Evolutionary conservation across 345 rosid genomes (phyloP).

Genomic region (Turnera subulata): DNA sequence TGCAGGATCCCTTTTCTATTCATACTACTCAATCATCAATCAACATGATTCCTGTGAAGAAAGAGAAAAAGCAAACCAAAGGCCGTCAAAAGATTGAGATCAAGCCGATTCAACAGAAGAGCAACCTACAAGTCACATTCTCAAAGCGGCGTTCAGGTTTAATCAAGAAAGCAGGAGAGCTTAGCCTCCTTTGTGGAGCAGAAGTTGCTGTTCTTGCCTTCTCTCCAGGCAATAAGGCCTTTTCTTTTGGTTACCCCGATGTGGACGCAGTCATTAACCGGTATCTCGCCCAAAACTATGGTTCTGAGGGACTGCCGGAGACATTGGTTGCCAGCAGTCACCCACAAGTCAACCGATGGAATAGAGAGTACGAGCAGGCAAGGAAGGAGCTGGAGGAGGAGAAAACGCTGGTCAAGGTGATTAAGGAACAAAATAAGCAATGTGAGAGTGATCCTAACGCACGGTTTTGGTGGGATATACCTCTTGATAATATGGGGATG

Average conservation of each 20-base stretch:
- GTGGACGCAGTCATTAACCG: conserved; percentile 16
- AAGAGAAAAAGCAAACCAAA: not conserved
- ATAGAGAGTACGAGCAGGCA: too few relatives aligned
- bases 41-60: too few relatives aligned
- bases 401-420: conserved; percentile 13
- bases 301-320: too few relatives aligned
- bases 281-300: conserved; percentile 12
- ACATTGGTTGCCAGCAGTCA: too few relatives aligned
- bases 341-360: too few relatives aligned
- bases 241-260: conserved; percentile 24
- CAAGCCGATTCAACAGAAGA: conserved; percentile 22
- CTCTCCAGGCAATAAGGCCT: conserved; percentile 24
- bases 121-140: conserved; percentile 27
- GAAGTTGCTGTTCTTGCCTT: conserved; percentile 20
- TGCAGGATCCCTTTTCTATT: too few relatives aligned
- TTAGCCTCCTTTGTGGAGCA: conserved; percentile 22
- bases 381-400: conserved; percentile 3
- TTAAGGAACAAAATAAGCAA: conserved; percentile 7
- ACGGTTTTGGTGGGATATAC: conserved; percentile 36
- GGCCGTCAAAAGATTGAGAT: conserved; percentile 28
- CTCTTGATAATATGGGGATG: conserved; percentile 20
- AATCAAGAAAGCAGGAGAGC: conserved; percentile 26
- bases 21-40: too few relatives aligned
- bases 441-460: not conserved
- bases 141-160: conserved; percentile 24